Evolutionary conservation across 2,329 filamentous ascomycete genomes (phyloP).

Genomic region (Cladophialophora exuberans): DNA sequence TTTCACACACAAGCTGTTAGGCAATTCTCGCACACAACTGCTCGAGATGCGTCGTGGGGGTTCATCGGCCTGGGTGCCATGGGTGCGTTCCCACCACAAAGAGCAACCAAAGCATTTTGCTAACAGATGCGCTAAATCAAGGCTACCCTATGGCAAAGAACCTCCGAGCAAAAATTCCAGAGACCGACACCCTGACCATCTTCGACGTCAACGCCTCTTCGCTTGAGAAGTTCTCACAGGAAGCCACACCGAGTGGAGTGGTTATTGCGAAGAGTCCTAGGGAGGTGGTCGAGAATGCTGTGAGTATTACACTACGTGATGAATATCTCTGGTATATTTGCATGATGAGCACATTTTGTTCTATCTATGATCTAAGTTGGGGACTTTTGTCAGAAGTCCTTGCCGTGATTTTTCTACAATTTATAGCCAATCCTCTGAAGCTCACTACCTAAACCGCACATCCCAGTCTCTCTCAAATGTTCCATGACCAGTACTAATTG

Average conservation of each 20-base stretch:
- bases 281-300: constrained; percentile 68
- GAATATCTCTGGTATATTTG: constrained; percentile 10
- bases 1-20: constrained; percentile 22
- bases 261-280: constrained; percentile 60
- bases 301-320: constrained; percentile 48
- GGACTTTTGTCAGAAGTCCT: constrained; percentile 54
- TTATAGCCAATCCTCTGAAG: constrained; percentile 77
- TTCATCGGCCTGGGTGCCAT: constrained; percentile 65
- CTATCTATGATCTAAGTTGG: constrained; percentile 76
- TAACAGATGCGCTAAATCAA: constrained; percentile 40
- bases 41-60: constrained; percentile 56
- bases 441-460: neutral
- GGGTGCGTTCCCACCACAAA: constrained; percentile 48
- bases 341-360: constrained; percentile 56
- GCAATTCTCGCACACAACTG: constrained; percentile 52
- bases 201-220: constrained; percentile 67
- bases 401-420: constrained; percentile 62
- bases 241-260: constrained; percentile 54
- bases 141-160: constrained; percentile 76
- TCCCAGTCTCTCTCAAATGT: neutral
- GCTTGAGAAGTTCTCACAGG: constrained; percentile 60
- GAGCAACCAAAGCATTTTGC: neutral
- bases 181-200: constrained; percentile 64
- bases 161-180: constrained; percentile 66
- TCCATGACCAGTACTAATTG: constrained; percentile 1